These are phyloP conservation scores for Cinnamomum micranthum DNA, from an alignment of 164 flowering plant genomes.

Conservation along the genomic window DNA sequence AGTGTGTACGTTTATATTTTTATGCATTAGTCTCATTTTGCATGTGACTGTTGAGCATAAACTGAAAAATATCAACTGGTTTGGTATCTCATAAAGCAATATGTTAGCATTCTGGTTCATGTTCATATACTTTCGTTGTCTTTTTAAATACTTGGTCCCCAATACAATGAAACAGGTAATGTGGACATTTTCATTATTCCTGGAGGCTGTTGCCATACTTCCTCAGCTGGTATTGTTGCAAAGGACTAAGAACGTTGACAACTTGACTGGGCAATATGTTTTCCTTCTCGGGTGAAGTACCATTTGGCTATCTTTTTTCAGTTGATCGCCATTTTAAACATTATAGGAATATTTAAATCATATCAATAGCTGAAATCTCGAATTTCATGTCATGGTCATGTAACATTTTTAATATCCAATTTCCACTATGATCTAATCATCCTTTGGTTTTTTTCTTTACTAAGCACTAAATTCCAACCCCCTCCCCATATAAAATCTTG, in stretches of 20 bases:
- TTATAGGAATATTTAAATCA: too few relatives aligned
- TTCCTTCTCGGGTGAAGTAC: conserved; percentile 72
- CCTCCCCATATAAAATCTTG: too few relatives aligned
- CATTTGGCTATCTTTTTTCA: conserved; percentile 1
- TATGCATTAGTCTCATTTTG: not conserved
- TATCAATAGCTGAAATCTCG: too few relatives aligned
- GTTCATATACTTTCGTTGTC: not conserved
- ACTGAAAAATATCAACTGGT: not conserved
- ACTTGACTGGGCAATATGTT: conserved; percentile 91
- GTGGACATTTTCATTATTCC: conserved; percentile 88
- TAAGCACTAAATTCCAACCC: too few relatives aligned
- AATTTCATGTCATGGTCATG: too few relatives aligned
- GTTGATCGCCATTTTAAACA: not conserved
- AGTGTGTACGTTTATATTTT: conserved; percentile 2
- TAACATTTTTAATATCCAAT: too few relatives aligned
- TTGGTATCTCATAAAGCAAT: not conserved
- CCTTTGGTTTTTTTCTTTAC: too few relatives aligned
- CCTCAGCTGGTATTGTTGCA: conserved; percentile 93
- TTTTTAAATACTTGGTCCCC: not conserved
- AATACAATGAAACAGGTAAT: conserved; percentile 47
- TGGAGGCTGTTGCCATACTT: conserved; percentile 97
- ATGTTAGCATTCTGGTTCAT: not conserved
- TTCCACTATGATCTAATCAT: too few relatives aligned
- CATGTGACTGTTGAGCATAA: not conserved
- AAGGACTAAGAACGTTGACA: conserved; percentile 87